Evolutionary conservation across 345 rosid genomes (phyloP).

Genomic region (Brassica carinata): DNA sequence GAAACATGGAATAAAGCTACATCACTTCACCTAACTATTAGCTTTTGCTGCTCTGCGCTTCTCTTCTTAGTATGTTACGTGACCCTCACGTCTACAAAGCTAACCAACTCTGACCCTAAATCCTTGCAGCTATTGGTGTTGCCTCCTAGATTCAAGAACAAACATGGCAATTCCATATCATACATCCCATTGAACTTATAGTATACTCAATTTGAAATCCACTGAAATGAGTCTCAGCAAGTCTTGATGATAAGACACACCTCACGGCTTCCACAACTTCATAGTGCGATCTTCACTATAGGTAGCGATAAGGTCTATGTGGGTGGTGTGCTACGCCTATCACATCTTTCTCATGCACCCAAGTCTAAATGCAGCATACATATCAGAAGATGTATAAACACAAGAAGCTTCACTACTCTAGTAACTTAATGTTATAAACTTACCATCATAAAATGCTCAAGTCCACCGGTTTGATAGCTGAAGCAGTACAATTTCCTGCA

Average conservation of each 20-base stretch:
- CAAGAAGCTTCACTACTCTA: neutral
- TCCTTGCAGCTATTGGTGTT: neutral
- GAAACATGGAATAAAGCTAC: neutral
- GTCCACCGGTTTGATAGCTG: conserved; percentile 85
- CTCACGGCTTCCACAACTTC: conserved; percentile 53
- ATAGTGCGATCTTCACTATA: conserved; percentile 59
- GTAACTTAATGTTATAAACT: conserved; percentile 17
- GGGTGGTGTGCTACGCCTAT: conserved; percentile 56
- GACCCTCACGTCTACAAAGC: neutral
- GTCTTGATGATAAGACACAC: neutral
- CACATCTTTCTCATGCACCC: conserved; percentile 83
- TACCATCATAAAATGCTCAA: conserved; percentile 98
- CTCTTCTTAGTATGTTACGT: neutral
- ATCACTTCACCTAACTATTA: neutral
- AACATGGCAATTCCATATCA: neutral
- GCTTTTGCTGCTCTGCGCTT: neutral
- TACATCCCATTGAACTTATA: neutral
- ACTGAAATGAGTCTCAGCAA: neutral
- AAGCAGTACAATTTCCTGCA: conserved; percentile 90
- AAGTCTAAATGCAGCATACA: neutral
- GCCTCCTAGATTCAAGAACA: neutral
- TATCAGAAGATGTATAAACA: neutral
- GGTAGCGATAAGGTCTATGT: conserved; percentile 72
- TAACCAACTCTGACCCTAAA: neutral
- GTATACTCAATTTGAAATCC: neutral